Base-by-base conservation (phyloP, 495 filamentous ascomycete genomes). In the Tuber borchii region DNA sequence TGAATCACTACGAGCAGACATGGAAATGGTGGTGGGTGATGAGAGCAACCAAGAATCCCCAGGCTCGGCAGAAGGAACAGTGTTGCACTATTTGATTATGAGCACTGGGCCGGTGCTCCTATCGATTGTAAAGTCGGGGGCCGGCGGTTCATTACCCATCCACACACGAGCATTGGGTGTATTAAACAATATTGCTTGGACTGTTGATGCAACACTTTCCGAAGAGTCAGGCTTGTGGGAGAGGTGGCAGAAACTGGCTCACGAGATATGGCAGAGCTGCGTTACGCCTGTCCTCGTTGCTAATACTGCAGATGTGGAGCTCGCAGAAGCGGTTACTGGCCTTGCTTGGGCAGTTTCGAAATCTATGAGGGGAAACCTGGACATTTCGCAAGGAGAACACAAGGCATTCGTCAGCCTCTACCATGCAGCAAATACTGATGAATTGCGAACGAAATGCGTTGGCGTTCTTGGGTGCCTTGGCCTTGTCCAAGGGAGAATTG, bases 121-220 rank as follows among this genome's bases (percentile, higher is more conserved):
- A 56, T 81, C 82, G 10, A 79, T 90, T 12, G 75, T 83, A 83
- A 71, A 81, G 77, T 39, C 75, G 75, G 69, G 72, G 46, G 45
- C 76, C 76, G 46, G 74, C 75, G 14, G 56, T 34, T 31, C 70
- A 51, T 71, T 74, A 4, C 40, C 70, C n/a, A 68, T 88, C 69
- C 86, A 85, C 61, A 82, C 75, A 10, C 84, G 86, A 68, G 86
- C 88, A 12, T 75, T 90, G 10, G 85, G 85, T 20, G 85, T 87
- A 14, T 83, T 91, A 42, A 89, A 88, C 81, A 91, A 90, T 78
- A 88, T 91, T 73, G 83, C 89, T 22, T 90, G 89, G 89, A 87
- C 88, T 22, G 82, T 88, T 19, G 86, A 86, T 20, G 84, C 84
- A 73, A 81, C 88, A 70, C 85, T 73, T 86, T 85, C 83, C 72